Conservation (phyloP, 2,329 filamentous ascomycete species). For the Cladorrhinum sp. region DNA sequence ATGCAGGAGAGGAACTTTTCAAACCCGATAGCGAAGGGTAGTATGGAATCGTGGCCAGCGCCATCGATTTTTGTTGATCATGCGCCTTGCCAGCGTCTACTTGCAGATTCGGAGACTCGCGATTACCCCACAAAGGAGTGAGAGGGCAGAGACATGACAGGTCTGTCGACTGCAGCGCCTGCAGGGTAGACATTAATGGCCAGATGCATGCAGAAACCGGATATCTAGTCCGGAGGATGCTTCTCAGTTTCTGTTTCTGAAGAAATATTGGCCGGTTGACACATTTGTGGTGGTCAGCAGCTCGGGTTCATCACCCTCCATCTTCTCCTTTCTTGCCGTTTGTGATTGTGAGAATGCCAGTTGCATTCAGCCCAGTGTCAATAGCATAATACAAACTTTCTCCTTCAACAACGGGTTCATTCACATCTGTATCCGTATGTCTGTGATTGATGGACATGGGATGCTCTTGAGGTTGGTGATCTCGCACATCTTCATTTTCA, state of each 20-base stretch:
- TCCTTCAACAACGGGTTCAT: background rate
- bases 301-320: background rate
- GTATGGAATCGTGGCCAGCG: background rate
- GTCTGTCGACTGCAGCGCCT: background rate
- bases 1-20: background rate
- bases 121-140: conserved; percentile 2
- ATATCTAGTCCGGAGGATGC: background rate
- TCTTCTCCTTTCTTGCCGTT: background rate
- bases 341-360: background rate
- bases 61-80: conserved; percentile 3
- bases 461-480: background rate
- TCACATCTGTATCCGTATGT: background rate
- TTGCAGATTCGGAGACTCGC: background rate
- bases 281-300: background rate
- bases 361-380: background rate
- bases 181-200: background rate
- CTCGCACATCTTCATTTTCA: background rate
- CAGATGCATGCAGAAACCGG: background rate
- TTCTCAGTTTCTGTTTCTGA: background rate
- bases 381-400: background rate
- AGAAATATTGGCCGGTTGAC: background rate
- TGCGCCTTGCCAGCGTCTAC: conserved; percentile 9
- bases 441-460: background rate
- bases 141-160: background rate
- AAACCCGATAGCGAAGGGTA: background rate